A percentile compares a stretch with the other conserved stretches of the same genome.
Conservation (phyloP, 805 yeast species). For the Metschnikowia dekortorum region DNA sequence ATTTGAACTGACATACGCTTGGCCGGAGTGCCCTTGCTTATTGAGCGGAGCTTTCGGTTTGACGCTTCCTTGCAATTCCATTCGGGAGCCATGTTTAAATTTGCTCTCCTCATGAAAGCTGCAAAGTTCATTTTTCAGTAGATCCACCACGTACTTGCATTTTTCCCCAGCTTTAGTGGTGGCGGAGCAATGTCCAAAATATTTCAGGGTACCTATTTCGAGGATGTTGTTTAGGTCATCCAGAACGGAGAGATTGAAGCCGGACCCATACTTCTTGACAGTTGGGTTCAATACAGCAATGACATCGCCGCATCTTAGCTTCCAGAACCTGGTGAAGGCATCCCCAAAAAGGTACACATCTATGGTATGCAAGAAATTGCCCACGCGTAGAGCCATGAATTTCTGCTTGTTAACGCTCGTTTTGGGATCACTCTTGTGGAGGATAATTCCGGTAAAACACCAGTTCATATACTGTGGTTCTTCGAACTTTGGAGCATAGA, state of each 20-base stretch:
- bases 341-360: conserved; percentile 61
- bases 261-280: conserved; percentile 32
- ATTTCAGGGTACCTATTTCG: conserved; percentile 68
- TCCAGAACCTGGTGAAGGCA: conserved; percentile 70
- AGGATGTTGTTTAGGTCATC: conserved; percentile 49
- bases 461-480: conserved; percentile 74
- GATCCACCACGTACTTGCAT: conserved; percentile 63
- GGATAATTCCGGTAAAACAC: conserved; percentile 71
- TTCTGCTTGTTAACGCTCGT: conserved; percentile 41
- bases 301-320: conserved; percentile 68
- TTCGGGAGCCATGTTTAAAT: conserved; percentile 50
- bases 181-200: conserved; percentile 65
- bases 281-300: conserved; percentile 73
- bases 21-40: conserved; percentile 22
- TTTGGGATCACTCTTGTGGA: conserved; percentile 51
- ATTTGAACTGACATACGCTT: conserved; percentile 16
- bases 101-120: conserved; percentile 65
- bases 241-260: conserved; percentile 54
- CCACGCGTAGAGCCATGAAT: conserved; percentile 57
- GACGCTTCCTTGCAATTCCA: conserved; percentile 68
- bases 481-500: conserved; percentile 59
- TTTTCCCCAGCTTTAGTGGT: conserved; percentile 41
- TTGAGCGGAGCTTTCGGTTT: conserved; percentile 54
- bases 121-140: conserved; percentile 52
- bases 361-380: conserved; percentile 61